These are phyloP conservation scores for Chytriomyces hyalinus DNA, from an alignment of 192 early-diverging fungal species.

Conservation along the genomic window DNA sequence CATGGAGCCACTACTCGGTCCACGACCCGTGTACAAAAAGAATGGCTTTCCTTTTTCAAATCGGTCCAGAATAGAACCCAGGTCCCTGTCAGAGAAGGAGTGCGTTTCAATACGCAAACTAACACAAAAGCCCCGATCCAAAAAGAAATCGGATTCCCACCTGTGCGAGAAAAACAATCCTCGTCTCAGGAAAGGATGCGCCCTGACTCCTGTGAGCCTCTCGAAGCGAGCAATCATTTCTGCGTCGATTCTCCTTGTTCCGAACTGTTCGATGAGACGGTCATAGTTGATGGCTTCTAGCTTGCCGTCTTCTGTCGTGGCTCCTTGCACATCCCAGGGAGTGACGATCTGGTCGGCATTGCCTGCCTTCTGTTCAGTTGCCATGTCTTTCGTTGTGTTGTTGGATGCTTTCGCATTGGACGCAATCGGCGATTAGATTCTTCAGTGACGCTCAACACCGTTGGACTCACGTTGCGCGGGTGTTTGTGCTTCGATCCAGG, in stretches of 20 bases:
- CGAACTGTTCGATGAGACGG: slow-evolving; percentile 85
- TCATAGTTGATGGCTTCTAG: slow-evolving; percentile 90
- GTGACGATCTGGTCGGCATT: slow-evolving; percentile 70
- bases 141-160: slow-evolving; percentile 43
- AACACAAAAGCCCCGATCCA: not conserved
- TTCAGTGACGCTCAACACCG: too few relatives aligned
- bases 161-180: slow-evolving; percentile 95
- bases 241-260: slow-evolving; percentile 79
- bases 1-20: slow-evolving; percentile 90
- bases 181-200: slow-evolving; percentile 84
- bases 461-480: too few relatives aligned
- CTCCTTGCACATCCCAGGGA: slow-evolving; percentile 95
- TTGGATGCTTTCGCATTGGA: not conserved
- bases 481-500: too few relatives aligned
- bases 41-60: slow-evolving; percentile 97
- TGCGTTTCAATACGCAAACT: not conserved
- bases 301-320: slow-evolving; percentile 80
- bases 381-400: slow-evolving; percentile 1
- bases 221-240: slow-evolving; percentile 81
- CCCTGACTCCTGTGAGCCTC: slow-evolving; percentile 78
- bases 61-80: slow-evolving; percentile 81
- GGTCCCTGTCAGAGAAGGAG: slow-evolving; percentile 58
- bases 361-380: not conserved
- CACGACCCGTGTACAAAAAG: slow-evolving; percentile 96
- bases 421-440: not conserved